phyloP scores from a whole-genome alignment of 2,329 filamentous ascomycete genomes.

The Fusarium pseudoanthophilum region DNA sequence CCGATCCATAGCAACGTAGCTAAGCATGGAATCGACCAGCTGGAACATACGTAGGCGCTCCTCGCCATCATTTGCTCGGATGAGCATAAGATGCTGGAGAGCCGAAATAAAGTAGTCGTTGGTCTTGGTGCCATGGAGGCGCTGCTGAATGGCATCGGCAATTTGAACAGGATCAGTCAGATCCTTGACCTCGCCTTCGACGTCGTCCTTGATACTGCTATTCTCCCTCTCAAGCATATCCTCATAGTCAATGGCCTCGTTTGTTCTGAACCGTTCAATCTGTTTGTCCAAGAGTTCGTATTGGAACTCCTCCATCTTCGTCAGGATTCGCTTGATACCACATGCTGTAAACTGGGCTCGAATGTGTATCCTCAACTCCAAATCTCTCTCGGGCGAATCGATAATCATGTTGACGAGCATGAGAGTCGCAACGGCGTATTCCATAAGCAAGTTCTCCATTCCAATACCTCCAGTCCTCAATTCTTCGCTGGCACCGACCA shows the following conservation, averaged over 20 bases:
- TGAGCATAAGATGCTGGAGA: slow-evolving; percentile 92
- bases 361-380: slow-evolving; percentile 93
- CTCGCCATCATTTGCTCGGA: slow-evolving; percentile 90
- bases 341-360: slow-evolving; percentile 95
- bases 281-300: slow-evolving; percentile 99
- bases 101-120: slow-evolving; percentile 97
- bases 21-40: slow-evolving; percentile 97
- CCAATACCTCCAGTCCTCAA: slow-evolving; percentile 95
- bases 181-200: slow-evolving; percentile 89
- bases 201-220: slow-evolving; percentile 87
- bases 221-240: slow-evolving; percentile 93
- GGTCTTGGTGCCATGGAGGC: slow-evolving; percentile 82
- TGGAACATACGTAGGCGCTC: slow-evolving; percentile 96
- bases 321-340: slow-evolving; percentile 92
- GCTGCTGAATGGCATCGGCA: slow-evolving; percentile 89
- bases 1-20: slow-evolving; percentile 98
- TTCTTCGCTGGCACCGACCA: slow-evolving; percentile 96
- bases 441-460: slow-evolving; percentile 99
- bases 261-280: slow-evolving; percentile 90
- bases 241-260: slow-evolving; percentile 98
- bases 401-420: slow-evolving; percentile 97
- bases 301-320: slow-evolving; percentile 98
- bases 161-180: slow-evolving; percentile 94
- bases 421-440: slow-evolving; percentile 95
- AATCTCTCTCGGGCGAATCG: slow-evolving; percentile 87